phyloP scores from a whole-genome alignment of 768 basidiomycete genomes.

The Lanmaoa pseudosensibilis region DNA sequence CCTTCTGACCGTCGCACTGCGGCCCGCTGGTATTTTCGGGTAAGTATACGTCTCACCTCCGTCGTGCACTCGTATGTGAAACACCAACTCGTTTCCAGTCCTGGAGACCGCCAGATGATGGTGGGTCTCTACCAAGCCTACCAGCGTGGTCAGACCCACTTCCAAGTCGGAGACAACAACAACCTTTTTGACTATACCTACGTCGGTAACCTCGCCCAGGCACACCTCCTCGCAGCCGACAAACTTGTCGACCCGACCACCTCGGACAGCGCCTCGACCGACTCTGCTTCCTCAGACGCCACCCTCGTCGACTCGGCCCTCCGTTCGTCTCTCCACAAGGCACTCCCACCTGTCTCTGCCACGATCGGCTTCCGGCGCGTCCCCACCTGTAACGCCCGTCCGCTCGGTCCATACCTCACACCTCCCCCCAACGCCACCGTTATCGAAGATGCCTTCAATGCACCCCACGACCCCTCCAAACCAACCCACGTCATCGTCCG shows the following conservation, averaged over 20 bases:
- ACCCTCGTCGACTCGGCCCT: constrained; percentile 43
- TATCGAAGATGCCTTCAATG: constrained; percentile 57
- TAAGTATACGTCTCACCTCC: constrained; percentile 35
- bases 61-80: not conserved
- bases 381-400: constrained; percentile 79
- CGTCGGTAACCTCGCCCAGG: constrained; percentile 91
- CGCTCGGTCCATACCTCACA: constrained; percentile 76
- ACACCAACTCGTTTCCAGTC: constrained; percentile 43
- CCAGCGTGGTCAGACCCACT: constrained; percentile 78
- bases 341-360: constrained; percentile 60
- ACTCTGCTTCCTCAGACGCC: constrained; percentile 30
- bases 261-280: constrained; percentile 24
- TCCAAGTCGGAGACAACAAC: constrained; percentile 91
- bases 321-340: constrained; percentile 42
- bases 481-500: constrained; percentile 59
- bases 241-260: constrained; percentile 59
- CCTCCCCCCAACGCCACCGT: constrained; percentile 57
- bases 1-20: constrained; percentile 82
- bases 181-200: constrained; percentile 98
- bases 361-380: constrained; percentile 66
- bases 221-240: constrained; percentile 92
- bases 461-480: constrained; percentile 38
- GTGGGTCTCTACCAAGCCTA: constrained; percentile 78
- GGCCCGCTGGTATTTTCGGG: constrained; percentile 98
- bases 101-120: constrained; percentile 88